These are phyloP conservation scores for Colletotrichum chrysophilum DNA, from an alignment of 2,329 filamentous ascomycete genomes.

Conservation along the genomic window DNA sequence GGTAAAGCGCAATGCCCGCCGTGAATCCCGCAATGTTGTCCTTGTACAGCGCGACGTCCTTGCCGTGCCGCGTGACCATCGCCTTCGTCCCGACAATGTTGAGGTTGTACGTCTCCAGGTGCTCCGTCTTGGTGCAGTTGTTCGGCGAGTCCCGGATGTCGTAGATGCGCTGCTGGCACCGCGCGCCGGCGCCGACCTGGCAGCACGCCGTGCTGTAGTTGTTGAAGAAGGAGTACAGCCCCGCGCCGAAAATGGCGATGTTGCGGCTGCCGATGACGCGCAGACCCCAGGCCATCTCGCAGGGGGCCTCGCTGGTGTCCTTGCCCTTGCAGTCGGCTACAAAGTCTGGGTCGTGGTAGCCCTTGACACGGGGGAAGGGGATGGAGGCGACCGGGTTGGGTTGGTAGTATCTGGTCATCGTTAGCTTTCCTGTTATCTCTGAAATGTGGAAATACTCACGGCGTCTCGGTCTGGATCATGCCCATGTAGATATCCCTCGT, in stretches of 20 bases:
- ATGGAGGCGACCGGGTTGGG: slow-evolving; percentile 63
- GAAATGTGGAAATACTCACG: slow-evolving; percentile 28
- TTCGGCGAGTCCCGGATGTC: slow-evolving; percentile 27
- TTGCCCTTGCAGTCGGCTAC: slow-evolving; percentile 40
- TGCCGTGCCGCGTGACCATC: slow-evolving; percentile 44
- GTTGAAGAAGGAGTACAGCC: slow-evolving; percentile 72
- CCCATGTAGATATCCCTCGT: slow-evolving; percentile 68
- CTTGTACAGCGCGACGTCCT: slow-evolving; percentile 36
- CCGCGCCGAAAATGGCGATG: slow-evolving; percentile 66
- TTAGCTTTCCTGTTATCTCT: background rate
- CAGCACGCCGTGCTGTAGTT: slow-evolving; percentile 62
- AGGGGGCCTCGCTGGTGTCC: slow-evolving; percentile 38
- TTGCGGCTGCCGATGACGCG: slow-evolving; percentile 61
- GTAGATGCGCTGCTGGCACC: slow-evolving; percentile 53
- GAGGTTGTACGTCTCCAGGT: slow-evolving; percentile 46
- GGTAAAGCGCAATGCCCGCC: slow-evolving; percentile 39
- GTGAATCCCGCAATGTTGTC: slow-evolving; percentile 46
- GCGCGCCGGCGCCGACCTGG: slow-evolving; percentile 40
- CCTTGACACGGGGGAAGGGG: slow-evolving; percentile 55
- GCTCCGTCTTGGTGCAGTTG: slow-evolving; percentile 25
- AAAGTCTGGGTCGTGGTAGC: slow-evolving; percentile 59
- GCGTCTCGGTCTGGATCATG: slow-evolving; percentile 68
- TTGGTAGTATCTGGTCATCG: slow-evolving; percentile 61
- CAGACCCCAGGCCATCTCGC: slow-evolving; percentile 69
- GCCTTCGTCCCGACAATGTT: slow-evolving; percentile 48